These are phyloP conservation scores for Aphanomyces euteiches DNA, from an alignment of 352 stramenopile genomes.

Conservation along the genomic window DNA sequence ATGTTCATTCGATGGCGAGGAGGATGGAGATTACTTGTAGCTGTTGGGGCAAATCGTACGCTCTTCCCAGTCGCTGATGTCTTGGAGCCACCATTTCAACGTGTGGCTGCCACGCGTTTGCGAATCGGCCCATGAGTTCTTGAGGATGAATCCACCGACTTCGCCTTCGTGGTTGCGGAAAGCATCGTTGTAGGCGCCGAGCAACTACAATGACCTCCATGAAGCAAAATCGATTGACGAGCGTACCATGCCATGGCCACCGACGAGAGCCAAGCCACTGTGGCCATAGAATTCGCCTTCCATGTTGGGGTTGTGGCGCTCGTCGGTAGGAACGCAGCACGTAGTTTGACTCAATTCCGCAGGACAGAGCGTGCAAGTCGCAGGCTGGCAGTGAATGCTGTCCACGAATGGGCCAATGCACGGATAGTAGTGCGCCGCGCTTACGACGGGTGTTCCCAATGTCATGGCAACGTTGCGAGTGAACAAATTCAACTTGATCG, in stretches of 20 bases:
- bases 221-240: not conserved
- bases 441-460: slow-evolving; percentile 64
- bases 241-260: slow-evolving; percentile 70
- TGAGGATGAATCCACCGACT: slow-evolving; percentile 68
- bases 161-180: slow-evolving; percentile 72
- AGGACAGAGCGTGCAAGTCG: slow-evolving; percentile 65
- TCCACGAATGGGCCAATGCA: slow-evolving; percentile 56
- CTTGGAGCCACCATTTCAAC: slow-evolving; percentile 76
- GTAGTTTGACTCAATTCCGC: slow-evolving; percentile 69
- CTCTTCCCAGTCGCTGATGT: slow-evolving; percentile 78
- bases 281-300: slow-evolving; percentile 81
- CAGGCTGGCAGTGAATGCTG: slow-evolving; percentile 56
- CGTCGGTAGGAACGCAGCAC: slow-evolving; percentile 70
- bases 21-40: slow-evolving; percentile 15
- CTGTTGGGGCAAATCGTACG: slow-evolving; percentile 66
- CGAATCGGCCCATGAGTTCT: slow-evolving; percentile 70
- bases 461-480: slow-evolving; percentile 74
- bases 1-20: not conserved
- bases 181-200: slow-evolving; percentile 74
- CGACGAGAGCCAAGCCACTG: slow-evolving; percentile 73
- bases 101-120: slow-evolving; percentile 66
- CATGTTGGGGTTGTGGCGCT: slow-evolving; percentile 73
- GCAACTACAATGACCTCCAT: slow-evolving; percentile 40
- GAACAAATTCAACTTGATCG: slow-evolving; percentile 64
- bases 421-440: slow-evolving; percentile 78